Percentiles rank a stretch among this genome's conserved stretches.
Conservation (phyloP, 2,329 filamentous ascomycete species). For the Chaetomiaceae sp. region DNA sequence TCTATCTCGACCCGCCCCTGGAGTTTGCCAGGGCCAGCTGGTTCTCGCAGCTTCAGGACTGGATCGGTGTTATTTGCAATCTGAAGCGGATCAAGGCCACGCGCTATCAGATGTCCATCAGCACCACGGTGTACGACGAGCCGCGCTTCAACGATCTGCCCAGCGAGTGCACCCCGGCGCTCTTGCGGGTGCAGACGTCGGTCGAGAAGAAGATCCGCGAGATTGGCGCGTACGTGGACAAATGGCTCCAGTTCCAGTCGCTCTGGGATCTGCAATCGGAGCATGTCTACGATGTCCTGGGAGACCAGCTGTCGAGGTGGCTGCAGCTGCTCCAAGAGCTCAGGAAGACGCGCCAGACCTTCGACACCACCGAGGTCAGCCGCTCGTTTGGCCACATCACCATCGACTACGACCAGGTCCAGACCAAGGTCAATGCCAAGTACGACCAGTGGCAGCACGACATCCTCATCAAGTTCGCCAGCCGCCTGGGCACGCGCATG, state of each 20-base stretch:
- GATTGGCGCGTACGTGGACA: slow-evolving; percentile 84
- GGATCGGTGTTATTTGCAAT: slow-evolving; percentile 90
- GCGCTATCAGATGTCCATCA: slow-evolving; percentile 84
- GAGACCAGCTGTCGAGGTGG: slow-evolving; percentile 89
- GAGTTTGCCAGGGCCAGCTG: slow-evolving; percentile 90
- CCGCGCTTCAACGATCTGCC: slow-evolving; percentile 80
- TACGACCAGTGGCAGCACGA: slow-evolving; percentile 99
- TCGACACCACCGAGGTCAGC: slow-evolving; percentile 93
- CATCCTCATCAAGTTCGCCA: slow-evolving; percentile 87
- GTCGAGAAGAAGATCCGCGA: slow-evolving; percentile 78
- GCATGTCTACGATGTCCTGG: slow-evolving; percentile 86
- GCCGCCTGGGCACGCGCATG: slow-evolving; percentile 83
- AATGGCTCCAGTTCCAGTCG: slow-evolving; percentile 98
- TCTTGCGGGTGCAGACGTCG: slow-evolving; percentile 74
- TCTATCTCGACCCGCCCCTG: slow-evolving; percentile 90
- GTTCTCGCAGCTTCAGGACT: slow-evolving; percentile 87
- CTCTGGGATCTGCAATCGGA: slow-evolving; percentile 97
- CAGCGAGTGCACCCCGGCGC: slow-evolving; percentile 71
- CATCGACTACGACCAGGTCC: slow-evolving; percentile 97
- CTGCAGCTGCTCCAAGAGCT: slow-evolving; percentile 95
- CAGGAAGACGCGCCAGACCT: slow-evolving; percentile 88
- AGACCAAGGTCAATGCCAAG: slow-evolving; percentile 97
- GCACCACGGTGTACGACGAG: slow-evolving; percentile 60
- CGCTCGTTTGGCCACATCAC: slow-evolving; percentile 89
- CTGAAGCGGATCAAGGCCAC: slow-evolving; percentile 92